phyloP scores from a whole-genome alignment of 306 rosid genomes.

The Cercis canadensis region DNA sequence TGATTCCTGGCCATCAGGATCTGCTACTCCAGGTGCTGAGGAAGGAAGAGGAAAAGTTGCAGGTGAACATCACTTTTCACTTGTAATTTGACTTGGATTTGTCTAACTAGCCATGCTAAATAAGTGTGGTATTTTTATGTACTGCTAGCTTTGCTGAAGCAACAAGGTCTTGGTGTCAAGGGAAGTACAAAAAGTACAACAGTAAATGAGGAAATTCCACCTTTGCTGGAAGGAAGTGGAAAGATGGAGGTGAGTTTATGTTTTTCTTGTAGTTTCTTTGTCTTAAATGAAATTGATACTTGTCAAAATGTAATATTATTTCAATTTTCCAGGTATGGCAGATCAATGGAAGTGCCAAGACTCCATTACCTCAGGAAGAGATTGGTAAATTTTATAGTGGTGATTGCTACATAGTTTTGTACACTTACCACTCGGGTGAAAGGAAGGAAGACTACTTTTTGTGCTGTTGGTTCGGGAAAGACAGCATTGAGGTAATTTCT shows the following conservation, averaged over 20 bases:
- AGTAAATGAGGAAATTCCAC: slow-evolving; percentile 89
- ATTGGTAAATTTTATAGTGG: slow-evolving; percentile 92
- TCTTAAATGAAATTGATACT: slow-evolving; percentile 27
- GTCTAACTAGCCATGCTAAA: slow-evolving; percentile 29
- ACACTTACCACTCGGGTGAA: slow-evolving; percentile 93
- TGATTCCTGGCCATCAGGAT: slow-evolving; percentile 96
- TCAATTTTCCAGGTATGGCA: slow-evolving; percentile 76
- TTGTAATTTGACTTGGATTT: slow-evolving; percentile 31
- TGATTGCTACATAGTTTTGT: slow-evolving; percentile 92
- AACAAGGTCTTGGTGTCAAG: slow-evolving; percentile 97
- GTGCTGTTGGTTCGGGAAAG: slow-evolving; percentile 97
- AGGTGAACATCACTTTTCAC: slow-evolving; percentile 51
- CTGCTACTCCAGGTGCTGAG: slow-evolving; percentile 75
- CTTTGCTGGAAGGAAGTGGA: slow-evolving; percentile 98
- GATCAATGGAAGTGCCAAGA: slow-evolving; percentile 90
- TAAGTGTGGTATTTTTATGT: slow-evolving; percentile 34
- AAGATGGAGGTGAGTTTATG: slow-evolving; percentile 80
- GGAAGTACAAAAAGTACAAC: slow-evolving; percentile 78
- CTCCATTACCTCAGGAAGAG: slow-evolving; percentile 78
- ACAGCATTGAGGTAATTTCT: slow-evolving; percentile 81
- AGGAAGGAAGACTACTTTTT: slow-evolving; percentile 95
- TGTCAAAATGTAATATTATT: slow-evolving; percentile 20
- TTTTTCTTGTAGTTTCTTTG: slow-evolving; percentile 29
- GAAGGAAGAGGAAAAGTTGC: slow-evolving; percentile 99
- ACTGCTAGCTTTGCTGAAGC: slow-evolving; percentile 90